Base-by-base conservation (phyloP, 192 early-diverging fungal genomes). In the Backusella tuberculispora region DNA sequence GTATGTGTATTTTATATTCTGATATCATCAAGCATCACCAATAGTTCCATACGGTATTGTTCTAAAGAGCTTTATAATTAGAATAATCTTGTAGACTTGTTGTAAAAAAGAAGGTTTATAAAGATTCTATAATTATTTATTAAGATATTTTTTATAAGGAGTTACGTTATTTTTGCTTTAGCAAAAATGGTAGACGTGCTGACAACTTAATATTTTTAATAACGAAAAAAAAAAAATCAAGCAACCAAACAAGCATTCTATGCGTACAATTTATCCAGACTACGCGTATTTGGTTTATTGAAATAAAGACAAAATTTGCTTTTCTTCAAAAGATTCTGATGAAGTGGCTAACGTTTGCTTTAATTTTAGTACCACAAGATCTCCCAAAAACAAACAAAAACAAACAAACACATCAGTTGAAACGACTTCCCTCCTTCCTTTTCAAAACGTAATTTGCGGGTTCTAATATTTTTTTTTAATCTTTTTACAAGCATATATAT, bases 401-500 rank as follows among this genome's bases (percentile, higher is more conserved):
- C 50, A 19, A 56, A 60, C 21, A 26, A 19, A 60, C 21, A 60
- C 53, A 60, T 12, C 6, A 60, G 53, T 26, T 26, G 53, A 60
- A 60, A 60, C 53, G 21, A 12, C 3, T 19, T 60, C 10, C 24
- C 0, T 34, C 12, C 8, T 60, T 12, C 7, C 5, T 60, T 60
- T 60, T 24, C 53, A n/a, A 60, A 60, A 60, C 21, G 10, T 12
- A 26, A 3, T 9, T 9, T 21, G 19, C 26, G 21, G 53, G 53
- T 60, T 60, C 53, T 60, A 29, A 60, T 60, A 60, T 60, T 60
- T 60, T 60, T 24, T 60, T 60, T 60, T 26, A 60, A 60, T 60
- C 53, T 60, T 60, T 60, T 60, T 60, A 60, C 53, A 60, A 60
- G 53, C 53, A 21, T 60, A 60, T 60, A 60, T 60, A 60, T 60